A percentile compares a stretch with the other conserved stretches of the same genome.
phyloP scores from a whole-genome alignment of 2,329 filamentous ascomycete species.

The Pseudogymnoascus sp. region DNA sequence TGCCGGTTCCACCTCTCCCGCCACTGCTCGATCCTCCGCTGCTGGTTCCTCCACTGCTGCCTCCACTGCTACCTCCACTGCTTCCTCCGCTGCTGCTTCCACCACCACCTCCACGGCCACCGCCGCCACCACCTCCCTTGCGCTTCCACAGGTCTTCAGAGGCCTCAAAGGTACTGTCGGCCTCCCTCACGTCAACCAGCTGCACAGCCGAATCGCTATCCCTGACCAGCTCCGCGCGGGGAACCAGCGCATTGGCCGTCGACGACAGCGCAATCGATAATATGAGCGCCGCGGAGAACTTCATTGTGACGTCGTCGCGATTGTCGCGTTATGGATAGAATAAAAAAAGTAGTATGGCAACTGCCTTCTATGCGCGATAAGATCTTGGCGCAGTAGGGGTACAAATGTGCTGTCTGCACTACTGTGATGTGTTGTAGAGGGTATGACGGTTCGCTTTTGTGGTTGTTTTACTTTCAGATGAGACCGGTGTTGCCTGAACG shows the following conservation, averaged over 20 bases:
- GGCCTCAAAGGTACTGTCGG: conserved; percentile 19
- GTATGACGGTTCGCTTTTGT: not conserved
- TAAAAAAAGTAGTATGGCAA: not conserved
- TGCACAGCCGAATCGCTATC: not conserved
- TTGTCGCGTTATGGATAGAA: not conserved
- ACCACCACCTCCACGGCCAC: conserved; percentile 34
- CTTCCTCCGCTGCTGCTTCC: conserved; percentile 9
- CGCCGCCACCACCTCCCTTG: conserved; percentile 50
- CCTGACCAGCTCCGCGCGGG: not conserved
- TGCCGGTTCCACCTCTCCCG: too few relatives aligned
- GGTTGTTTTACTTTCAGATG: not conserved
- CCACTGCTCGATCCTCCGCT: not conserved
- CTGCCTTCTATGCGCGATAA: not conserved
- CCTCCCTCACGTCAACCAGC: not conserved
- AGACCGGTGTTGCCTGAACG: not conserved
- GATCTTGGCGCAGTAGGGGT: not conserved
- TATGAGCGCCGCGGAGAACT: conserved; percentile 6
- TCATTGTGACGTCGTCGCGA: not conserved
- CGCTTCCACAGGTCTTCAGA: conserved; percentile 46
- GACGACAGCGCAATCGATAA: not conserved
- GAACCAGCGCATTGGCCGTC: not conserved
- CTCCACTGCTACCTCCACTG: conserved; percentile 7
- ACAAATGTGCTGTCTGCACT: not conserved
- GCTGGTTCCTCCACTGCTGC: not conserved
- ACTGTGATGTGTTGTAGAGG: not conserved